Percentiles rank a stretch among this genome's conserved stretches.
Evolutionary conservation across 2,329 filamentous ascomycete genomes (phyloP).

Genomic region (Sporothrix euskadiensis): DNA sequence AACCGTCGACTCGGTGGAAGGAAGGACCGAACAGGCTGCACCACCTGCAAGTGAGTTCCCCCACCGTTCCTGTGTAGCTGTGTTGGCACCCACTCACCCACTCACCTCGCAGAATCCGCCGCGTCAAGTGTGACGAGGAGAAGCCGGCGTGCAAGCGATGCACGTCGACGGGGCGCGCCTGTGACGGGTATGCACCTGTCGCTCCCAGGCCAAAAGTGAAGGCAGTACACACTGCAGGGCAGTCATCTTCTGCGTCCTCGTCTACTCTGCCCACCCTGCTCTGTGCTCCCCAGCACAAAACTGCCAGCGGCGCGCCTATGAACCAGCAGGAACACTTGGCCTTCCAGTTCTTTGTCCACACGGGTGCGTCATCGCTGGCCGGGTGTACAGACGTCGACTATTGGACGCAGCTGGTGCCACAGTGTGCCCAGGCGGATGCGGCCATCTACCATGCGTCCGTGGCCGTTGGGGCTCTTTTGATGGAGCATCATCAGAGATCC

Average conservation of each 20-base stretch:
- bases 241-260: not conserved
- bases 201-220: not conserved
- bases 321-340: not conserved
- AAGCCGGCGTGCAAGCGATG: slow-evolving; percentile 20
- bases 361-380: not conserved
- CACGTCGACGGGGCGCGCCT: slow-evolving; percentile 19
- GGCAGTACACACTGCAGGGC: not conserved
- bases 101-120: slow-evolving; percentile 5
- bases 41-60: slow-evolving; percentile 25
- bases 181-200: slow-evolving; percentile 19
- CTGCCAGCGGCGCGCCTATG: not conserved
- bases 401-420: slow-evolving; percentile 20
- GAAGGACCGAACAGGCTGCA: slow-evolving; percentile 21
- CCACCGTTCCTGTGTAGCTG: too few species aligned
- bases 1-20: slow-evolving; percentile 13
- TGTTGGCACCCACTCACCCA: not conserved
- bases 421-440: not conserved
- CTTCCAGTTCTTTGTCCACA: slow-evolving; percentile 16
- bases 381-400: slow-evolving; percentile 14
- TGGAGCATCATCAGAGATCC: not conserved
- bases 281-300: not conserved
- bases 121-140: slow-evolving; percentile 19
- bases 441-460: slow-evolving; percentile 18
- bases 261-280: not conserved
- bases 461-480: slow-evolving; percentile 6